Percentiles rank a stretch among this genome's conserved stretches.
These are phyloP conservation scores for Miscanthus lutarioriparius DNA, from an alignment of 176 grass and related monocot genomes.

Conservation along the genomic window DNA sequence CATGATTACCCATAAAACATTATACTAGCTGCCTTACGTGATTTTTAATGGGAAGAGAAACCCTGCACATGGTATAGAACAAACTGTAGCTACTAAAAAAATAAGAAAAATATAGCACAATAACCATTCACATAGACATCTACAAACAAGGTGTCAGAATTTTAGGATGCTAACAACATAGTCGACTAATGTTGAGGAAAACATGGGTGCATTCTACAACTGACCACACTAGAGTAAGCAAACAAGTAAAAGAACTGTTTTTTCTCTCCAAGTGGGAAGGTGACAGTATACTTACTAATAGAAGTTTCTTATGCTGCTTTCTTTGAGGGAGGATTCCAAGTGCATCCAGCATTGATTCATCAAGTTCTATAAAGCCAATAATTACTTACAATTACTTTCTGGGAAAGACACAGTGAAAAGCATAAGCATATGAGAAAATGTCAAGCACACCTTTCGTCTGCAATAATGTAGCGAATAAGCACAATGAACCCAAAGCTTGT, in stretches of 20 bases:
- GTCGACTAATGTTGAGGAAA: slow-evolving; percentile 19
- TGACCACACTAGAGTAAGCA: slow-evolving; percentile 29
- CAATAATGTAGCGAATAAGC: slow-evolving; percentile 87
- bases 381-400: slow-evolving; percentile 33
- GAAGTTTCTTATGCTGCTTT: slow-evolving; percentile 97
- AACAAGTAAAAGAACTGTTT: slow-evolving; percentile 9
- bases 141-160: slow-evolving; percentile 14
- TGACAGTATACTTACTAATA: slow-evolving; percentile 67
- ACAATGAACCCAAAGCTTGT: slow-evolving; percentile 94
- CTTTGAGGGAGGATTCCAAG: slow-evolving; percentile 99
- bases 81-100: slow-evolving; percentile 16
- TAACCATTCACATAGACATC: not conserved
- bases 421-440: slow-evolving; percentile 18
- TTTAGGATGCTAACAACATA: not conserved
- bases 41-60: not conserved
- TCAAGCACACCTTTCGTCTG: slow-evolving; percentile 86
- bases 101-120: not conserved
- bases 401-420: slow-evolving; percentile 7
- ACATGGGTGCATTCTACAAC: slow-evolving; percentile 4
- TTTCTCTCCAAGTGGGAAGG: slow-evolving; percentile 29
- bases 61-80: not conserved
- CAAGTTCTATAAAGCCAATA: slow-evolving; percentile 68
- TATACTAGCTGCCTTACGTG: not conserved
- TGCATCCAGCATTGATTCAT: slow-evolving; percentile 95
- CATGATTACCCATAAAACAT: slow-evolving; percentile 5